A percentile compares a stretch with the other conserved stretches of the same genome.
Conservation (phyloP, 1,284 basidiomycete species). For the Fomitopsis schrenkii region DNA sequence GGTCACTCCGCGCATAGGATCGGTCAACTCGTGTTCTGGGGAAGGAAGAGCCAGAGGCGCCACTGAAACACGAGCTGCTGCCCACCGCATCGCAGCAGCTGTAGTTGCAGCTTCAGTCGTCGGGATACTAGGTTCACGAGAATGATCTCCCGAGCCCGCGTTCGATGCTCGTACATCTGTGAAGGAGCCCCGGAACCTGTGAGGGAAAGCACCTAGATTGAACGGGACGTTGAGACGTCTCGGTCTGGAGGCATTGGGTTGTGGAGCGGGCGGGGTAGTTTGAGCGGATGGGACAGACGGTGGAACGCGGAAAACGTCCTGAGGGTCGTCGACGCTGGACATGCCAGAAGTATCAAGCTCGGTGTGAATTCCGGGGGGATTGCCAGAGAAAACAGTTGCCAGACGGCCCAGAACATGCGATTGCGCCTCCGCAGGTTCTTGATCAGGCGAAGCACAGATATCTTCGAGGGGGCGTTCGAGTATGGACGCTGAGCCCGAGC, state of each 20-base stretch:
- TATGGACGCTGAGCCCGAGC: neutral
- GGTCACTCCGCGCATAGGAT: slow-evolving; percentile 73
- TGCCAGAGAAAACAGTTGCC: neutral
- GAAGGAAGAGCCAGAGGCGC: slow-evolving; percentile 81
- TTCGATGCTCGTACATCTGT: slow-evolving; percentile 39
- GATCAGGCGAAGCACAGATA: slow-evolving; percentile 19
- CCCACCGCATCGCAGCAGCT: slow-evolving; percentile 83
- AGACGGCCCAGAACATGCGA: neutral
- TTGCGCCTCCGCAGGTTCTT: slow-evolving; percentile 4
- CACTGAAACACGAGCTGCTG: slow-evolving; percentile 67
- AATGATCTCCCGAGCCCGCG: slow-evolving; percentile 21
- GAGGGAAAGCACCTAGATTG: slow-evolving; percentile 25
- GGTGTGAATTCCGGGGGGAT: neutral
- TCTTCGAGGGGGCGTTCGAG: slow-evolving; percentile 9
- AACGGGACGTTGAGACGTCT: slow-evolving; percentile 20
- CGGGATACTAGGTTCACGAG: slow-evolving; percentile 26
- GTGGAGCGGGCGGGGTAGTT: neutral
- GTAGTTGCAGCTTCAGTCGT: slow-evolving; percentile 59
- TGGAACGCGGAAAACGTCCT: neutral
- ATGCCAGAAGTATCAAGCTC: neutral
- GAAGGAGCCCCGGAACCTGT: slow-evolving; percentile 57
- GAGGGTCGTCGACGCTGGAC: neutral
- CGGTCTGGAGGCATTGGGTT: slow-evolving; percentile 2
- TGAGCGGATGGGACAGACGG: neutral
- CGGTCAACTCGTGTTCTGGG: slow-evolving; percentile 83